Conservation (phyloP, 2,329 filamentous ascomycete species). For the Pseudodiploospora longispora region DNA sequence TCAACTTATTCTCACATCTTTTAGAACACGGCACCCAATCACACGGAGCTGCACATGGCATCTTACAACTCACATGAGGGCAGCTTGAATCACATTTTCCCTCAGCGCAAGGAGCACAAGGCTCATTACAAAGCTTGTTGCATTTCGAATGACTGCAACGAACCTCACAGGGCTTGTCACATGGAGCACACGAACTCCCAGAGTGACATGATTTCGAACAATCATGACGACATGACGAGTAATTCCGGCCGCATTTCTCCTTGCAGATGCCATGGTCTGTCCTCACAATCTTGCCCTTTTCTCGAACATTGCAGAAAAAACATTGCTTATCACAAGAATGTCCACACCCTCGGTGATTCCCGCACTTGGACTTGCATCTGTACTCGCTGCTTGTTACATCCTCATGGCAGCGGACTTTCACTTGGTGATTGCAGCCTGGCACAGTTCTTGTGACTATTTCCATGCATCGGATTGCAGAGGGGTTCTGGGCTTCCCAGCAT, state of each 20-base stretch:
- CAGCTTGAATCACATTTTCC: constrained; percentile 45
- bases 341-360: constrained; percentile 42
- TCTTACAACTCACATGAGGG: constrained; percentile 40
- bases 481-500: constrained; percentile 37
- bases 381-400: constrained; percentile 35
- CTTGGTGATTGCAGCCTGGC: constrained; percentile 46
- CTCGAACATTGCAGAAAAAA: constrained; percentile 34
- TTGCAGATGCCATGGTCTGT: constrained; percentile 40
- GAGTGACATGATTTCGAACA: constrained; percentile 48
- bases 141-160: constrained; percentile 51
- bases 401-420: constrained; percentile 39
- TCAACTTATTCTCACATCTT: constrained; percentile 44
- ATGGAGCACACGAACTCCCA: constrained; percentile 37
- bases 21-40: constrained; percentile 56
- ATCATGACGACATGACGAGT: constrained; percentile 47
- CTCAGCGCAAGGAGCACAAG: constrained; percentile 54
- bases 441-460: constrained; percentile 38
- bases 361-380: constrained; percentile 42
- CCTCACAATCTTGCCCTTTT: constrained; percentile 18
- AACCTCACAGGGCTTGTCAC: constrained; percentile 42
- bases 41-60: constrained; percentile 61
- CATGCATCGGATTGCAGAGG: constrained; percentile 39
- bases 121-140: constrained; percentile 45
- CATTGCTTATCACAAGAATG: constrained; percentile 48
- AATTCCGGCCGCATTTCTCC: constrained; percentile 40